These are phyloP conservation scores for Acacia crassicarpa DNA, from an alignment of 306 rosid species.

Conservation along the genomic window DNA sequence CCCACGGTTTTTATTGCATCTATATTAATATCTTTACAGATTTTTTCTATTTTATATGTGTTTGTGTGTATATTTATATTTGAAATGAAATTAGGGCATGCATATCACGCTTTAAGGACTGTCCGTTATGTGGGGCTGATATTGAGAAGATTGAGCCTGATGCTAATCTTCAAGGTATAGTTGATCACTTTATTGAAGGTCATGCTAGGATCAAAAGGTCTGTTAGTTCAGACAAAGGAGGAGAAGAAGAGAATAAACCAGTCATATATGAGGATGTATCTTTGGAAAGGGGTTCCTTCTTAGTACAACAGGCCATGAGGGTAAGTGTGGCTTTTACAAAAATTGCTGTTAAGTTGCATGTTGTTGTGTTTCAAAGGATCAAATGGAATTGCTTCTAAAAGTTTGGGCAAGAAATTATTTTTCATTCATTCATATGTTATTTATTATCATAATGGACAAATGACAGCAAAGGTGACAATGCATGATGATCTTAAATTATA, in stretches of 20 bases:
- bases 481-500: not conserved
- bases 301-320: constrained; percentile 99
- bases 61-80: not conserved
- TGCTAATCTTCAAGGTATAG: constrained; percentile 69
- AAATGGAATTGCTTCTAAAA: constrained; percentile 1
- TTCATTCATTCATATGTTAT: not conserved
- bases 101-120: constrained; percentile 79
- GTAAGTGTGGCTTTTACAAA: constrained; percentile 42
- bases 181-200: constrained; percentile 94
- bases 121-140: constrained; percentile 92
- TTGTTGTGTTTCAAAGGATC: constrained; percentile 22
- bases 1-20: constrained; percentile 8
- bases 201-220: constrained; percentile 94
- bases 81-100: constrained; percentile 63
- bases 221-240: constrained; percentile 53
- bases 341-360: not conserved
- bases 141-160: constrained; percentile 79
- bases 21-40: constrained; percentile 13
- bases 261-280: constrained; percentile 91
- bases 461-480: not conserved
- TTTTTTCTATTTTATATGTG: not conserved
- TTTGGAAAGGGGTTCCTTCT: constrained; percentile 94
- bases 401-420: not conserved
- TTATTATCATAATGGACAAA: not conserved
- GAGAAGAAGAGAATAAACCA: constrained; percentile 53